These are phyloP conservation scores for Fusarium sp. DNA, from an alignment of 2,329 filamentous ascomycete species.

Conservation along the genomic window DNA sequence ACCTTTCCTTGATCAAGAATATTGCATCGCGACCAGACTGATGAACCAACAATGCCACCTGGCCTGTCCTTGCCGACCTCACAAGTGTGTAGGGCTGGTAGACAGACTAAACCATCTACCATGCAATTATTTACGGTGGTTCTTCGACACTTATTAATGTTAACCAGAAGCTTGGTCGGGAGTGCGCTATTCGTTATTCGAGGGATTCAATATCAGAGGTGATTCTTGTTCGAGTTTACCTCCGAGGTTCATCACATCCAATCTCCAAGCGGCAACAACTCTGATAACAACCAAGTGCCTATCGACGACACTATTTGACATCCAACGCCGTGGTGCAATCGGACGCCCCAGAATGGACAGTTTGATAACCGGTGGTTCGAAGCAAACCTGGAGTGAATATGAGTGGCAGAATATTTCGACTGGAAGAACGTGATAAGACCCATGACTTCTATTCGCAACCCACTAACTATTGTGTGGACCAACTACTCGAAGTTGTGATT, in stretches of 20 bases:
- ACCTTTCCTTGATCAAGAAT: conserved; percentile 15
- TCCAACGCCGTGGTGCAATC: conserved; percentile 2
- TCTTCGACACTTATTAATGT: not conserved
- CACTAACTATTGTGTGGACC: not conserved
- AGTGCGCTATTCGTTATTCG: not conserved
- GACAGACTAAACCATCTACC: conserved; percentile 3
- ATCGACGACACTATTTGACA: not conserved
- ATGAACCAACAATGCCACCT: conserved; percentile 14
- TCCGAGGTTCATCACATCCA: not conserved
- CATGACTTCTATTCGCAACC: conserved; percentile 9
- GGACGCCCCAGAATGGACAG: not conserved
- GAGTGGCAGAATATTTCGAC: conserved; percentile 7
- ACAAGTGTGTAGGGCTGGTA: conserved; percentile 6
- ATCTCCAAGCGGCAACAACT: conserved; percentile 5
- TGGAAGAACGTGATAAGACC: conserved; percentile 23
- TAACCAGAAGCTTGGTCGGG: not conserved
- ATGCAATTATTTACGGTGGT: conserved; percentile 2
- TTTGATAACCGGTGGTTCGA: not conserved
- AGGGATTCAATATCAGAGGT: not conserved
- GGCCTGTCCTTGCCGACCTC: not conserved
- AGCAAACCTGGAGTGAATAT: conserved; percentile 5
- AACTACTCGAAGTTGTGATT: conserved; percentile 4
- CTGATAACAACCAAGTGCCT: conserved; percentile 4
- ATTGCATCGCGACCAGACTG: conserved; percentile 19
- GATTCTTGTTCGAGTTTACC: not conserved